Conservation (phyloP, 2,329 filamentous ascomycete species). For the Alternaria atra region DNA sequence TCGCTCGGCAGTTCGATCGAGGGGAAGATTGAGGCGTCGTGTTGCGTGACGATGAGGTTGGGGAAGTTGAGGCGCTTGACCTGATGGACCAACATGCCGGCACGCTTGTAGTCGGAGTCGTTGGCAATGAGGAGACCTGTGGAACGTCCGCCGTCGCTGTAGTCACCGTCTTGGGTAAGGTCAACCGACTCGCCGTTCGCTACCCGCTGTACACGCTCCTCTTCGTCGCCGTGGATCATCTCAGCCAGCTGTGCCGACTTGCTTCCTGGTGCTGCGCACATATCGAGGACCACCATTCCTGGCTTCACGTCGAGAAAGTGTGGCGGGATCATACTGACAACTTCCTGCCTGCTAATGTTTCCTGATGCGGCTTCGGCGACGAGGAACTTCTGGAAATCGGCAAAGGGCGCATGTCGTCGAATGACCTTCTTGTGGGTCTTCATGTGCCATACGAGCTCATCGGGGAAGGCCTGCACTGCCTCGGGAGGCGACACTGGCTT, state of each 20-base stretch:
- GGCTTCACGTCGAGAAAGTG: slow-evolving; percentile 90
- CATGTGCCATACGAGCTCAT: slow-evolving; percentile 96
- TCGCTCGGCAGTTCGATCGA: slow-evolving; percentile 82
- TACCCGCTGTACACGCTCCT: slow-evolving; percentile 80
- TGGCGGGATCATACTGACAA: slow-evolving; percentile 98
- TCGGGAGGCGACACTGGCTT: slow-evolving; percentile 81
- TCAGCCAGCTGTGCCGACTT: slow-evolving; percentile 96
- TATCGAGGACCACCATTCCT: slow-evolving; percentile 91
- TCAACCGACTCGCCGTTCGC: slow-evolving; percentile 70
- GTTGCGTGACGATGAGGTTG: slow-evolving; percentile 96
- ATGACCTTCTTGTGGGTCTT: slow-evolving; percentile 97
- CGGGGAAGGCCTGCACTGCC: slow-evolving; percentile 90
- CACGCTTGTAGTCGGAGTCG: slow-evolving; percentile 94
- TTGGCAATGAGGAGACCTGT: slow-evolving; percentile 95
- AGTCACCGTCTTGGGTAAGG: slow-evolving; percentile 62
- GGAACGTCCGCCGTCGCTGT: slow-evolving; percentile 80
- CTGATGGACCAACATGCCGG: slow-evolving; percentile 97
- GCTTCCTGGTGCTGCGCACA: slow-evolving; percentile 96
- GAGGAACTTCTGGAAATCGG: slow-evolving; percentile 95
- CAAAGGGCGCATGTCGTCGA: slow-evolving; percentile 91
- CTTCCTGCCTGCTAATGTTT: slow-evolving; percentile 96
- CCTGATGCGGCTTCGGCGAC: slow-evolving; percentile 97
- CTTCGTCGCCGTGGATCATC: slow-evolving; percentile 91
- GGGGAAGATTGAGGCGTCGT: slow-evolving; percentile 95
- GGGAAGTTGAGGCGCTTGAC: slow-evolving; percentile 96